Percentiles rank a stretch among this genome's conserved stretches.
phyloP scores from a whole-genome alignment of 495 filamentous ascomycete species.

The Daldinia vernicosa region DNA sequence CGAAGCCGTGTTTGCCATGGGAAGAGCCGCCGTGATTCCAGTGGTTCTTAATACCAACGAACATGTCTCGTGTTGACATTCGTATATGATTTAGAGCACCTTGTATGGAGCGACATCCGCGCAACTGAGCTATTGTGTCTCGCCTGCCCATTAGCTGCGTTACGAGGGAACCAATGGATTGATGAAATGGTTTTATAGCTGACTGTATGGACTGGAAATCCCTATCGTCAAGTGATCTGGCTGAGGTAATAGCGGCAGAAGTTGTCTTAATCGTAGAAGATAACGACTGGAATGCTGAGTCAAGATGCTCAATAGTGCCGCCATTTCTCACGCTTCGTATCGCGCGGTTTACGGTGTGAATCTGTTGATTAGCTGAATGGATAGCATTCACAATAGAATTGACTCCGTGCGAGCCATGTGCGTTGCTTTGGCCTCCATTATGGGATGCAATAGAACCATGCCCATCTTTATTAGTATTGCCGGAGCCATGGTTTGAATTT shows the following conservation, averaged over 20 bases:
- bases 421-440: conserved; percentile 14
- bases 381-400: conserved; percentile 30
- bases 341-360: conserved; percentile 23
- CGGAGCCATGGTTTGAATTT: conserved; percentile 9
- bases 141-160: conserved; percentile 29
- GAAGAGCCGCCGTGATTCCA: background rate
- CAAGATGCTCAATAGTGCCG: conserved; percentile 28
- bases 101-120: conserved; percentile 32
- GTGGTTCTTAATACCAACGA: conserved; percentile 28
- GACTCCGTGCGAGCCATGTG: conserved; percentile 16
- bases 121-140: conserved; percentile 24
- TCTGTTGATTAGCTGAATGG: conserved; percentile 26
- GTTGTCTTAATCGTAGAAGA: conserved; percentile 21
- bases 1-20: conserved; percentile 21
- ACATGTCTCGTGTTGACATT: conserved; percentile 31
- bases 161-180: conserved; percentile 35
- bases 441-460: conserved; percentile 1
- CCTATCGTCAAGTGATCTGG: conserved; percentile 3
- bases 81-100: conserved; percentile 29
- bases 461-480: background rate
- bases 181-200: conserved; percentile 28
- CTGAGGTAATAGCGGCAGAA: conserved; percentile 9
- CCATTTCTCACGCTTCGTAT: conserved; percentile 23
- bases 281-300: conserved; percentile 28
- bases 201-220: conserved; percentile 27